Evolutionary conservation across 2,329 filamentous ascomycete species (phyloP).

Genomic region (Pyricularia grisea): DNA sequence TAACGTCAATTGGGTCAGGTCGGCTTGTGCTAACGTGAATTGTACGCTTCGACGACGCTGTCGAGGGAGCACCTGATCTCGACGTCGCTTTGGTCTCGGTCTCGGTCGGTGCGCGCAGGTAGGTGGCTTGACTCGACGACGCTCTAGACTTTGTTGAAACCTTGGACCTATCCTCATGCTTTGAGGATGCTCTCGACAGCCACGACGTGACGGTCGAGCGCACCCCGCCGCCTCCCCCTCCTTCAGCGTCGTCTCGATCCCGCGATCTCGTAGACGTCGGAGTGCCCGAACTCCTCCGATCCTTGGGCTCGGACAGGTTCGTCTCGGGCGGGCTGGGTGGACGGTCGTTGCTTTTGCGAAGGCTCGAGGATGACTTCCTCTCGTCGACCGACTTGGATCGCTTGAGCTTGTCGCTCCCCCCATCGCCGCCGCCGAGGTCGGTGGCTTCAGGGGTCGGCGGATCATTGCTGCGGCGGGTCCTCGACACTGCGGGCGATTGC

Average conservation of each 20-base stretch:
- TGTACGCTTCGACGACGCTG: constrained; percentile 22
- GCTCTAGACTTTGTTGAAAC: constrained; percentile 43
- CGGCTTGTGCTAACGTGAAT: constrained; percentile 11
- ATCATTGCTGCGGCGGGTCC: constrained; percentile 30
- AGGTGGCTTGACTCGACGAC: constrained; percentile 47
- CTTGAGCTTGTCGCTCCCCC: constrained; percentile 18
- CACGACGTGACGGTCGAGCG: constrained; percentile 25
- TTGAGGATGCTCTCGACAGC: constrained; percentile 24
- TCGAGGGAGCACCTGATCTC: neutral
- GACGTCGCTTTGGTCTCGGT: constrained; percentile 7
- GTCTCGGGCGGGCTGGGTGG: constrained; percentile 58
- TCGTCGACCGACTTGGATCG: constrained; percentile 39
- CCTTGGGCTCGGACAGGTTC: constrained; percentile 40
- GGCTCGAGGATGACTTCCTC: constrained; percentile 21
- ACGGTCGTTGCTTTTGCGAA: constrained; percentile 34
- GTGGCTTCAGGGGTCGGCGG: constrained; percentile 63
- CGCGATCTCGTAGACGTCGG: constrained; percentile 18
- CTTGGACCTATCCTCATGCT: constrained; percentile 38
- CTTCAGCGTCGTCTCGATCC: constrained; percentile 17
- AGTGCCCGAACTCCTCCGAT: constrained; percentile 20
- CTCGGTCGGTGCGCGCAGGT: constrained; percentile 25
- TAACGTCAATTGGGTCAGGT: constrained; percentile 28
- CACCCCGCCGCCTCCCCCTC: constrained; percentile 14
- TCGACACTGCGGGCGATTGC: constrained; percentile 13
- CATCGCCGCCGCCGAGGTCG: constrained; percentile 48